Conservation (phyloP, 495 filamentous ascomycete species). For the Penicillium chermesinum region DNA sequence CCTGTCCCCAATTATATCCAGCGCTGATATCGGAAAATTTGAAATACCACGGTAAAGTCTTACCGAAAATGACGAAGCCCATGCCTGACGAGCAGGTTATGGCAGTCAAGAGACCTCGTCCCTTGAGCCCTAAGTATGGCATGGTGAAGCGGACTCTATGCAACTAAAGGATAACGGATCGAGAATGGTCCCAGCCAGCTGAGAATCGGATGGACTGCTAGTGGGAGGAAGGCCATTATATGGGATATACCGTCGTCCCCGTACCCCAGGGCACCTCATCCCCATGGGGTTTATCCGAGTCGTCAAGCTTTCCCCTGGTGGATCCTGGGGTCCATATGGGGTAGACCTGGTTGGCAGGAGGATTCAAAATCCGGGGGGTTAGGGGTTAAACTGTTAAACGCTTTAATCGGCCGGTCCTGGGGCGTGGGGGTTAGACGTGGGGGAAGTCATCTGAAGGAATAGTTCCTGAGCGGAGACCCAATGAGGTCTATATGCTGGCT, state of each 20-base stretch:
- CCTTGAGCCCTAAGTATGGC: constrained; percentile 8
- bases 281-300: not conserved
- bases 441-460: too few species aligned
- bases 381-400: not conserved
- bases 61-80: constrained; percentile 17
- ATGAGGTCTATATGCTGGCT: too few species aligned
- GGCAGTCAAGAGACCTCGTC: constrained; percentile 8
- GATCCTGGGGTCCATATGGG: too few species aligned
- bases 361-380: too few species aligned
- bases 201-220: not conserved
- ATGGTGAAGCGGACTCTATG: not conserved
- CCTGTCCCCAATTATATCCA: too few species aligned
- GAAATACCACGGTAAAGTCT: not conserved
- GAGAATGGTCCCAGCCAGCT: too few species aligned
- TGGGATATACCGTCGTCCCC: not conserved
- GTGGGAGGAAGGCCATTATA: not conserved
- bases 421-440: not conserved
- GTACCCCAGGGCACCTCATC: not conserved
- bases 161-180: too few species aligned
- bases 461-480: too few species aligned
- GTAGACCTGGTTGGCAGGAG: too few species aligned
- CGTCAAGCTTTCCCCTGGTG: not conserved
- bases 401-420: not conserved
- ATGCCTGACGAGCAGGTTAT: constrained; percentile 13
- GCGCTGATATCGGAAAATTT: too few species aligned